Percentiles rank a stretch among this genome's conserved stretches.
These are phyloP conservation scores for Millerago galiae DNA, from an alignment of 805 yeast species.

Conservation along the genomic window DNA sequence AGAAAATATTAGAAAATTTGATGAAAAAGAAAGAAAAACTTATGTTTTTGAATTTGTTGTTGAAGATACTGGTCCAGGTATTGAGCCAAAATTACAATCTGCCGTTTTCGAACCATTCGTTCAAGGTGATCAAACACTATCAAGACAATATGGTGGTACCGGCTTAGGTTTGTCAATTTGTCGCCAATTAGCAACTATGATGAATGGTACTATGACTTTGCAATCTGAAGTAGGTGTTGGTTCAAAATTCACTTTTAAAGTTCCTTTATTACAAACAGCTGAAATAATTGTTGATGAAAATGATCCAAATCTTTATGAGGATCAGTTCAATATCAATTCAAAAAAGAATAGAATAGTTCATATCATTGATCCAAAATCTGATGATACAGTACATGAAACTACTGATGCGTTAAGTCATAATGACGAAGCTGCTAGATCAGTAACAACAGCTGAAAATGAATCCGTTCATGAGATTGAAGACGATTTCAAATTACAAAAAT, in stretches of 20 bases:
- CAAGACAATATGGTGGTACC: slow-evolving; percentile 92
- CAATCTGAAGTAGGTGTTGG: slow-evolving; percentile 77
- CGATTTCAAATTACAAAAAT: background rate
- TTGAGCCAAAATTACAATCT: slow-evolving; percentile 71
- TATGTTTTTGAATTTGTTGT: slow-evolving; percentile 60
- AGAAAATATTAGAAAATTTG: slow-evolving; percentile 19
- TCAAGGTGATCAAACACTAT: slow-evolving; percentile 92
- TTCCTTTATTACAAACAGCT: slow-evolving; percentile 59
- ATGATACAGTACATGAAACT: background rate
- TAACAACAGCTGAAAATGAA: background rate
- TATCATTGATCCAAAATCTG: slow-evolving; percentile 24
- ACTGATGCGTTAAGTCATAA: too few species aligned
- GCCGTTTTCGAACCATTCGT: slow-evolving; percentile 93
- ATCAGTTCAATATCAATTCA: slow-evolving; percentile 56
- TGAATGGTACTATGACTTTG: slow-evolving; percentile 79
- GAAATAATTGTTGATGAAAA: slow-evolving; percentile 25
- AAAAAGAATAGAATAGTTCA: slow-evolving; percentile 42
- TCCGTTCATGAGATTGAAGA: background rate
- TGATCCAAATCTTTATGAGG: slow-evolving; percentile 45
- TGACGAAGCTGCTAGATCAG: background rate
- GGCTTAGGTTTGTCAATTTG: slow-evolving; percentile 90
- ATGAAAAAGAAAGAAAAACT: slow-evolving; percentile 18
- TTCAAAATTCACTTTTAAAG: slow-evolving; percentile 72
- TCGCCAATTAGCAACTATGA: slow-evolving; percentile 81
- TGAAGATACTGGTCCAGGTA: slow-evolving; percentile 91